Base-by-base conservation (phyloP, 139 green algal species). In the Closterium sp. region DNA sequence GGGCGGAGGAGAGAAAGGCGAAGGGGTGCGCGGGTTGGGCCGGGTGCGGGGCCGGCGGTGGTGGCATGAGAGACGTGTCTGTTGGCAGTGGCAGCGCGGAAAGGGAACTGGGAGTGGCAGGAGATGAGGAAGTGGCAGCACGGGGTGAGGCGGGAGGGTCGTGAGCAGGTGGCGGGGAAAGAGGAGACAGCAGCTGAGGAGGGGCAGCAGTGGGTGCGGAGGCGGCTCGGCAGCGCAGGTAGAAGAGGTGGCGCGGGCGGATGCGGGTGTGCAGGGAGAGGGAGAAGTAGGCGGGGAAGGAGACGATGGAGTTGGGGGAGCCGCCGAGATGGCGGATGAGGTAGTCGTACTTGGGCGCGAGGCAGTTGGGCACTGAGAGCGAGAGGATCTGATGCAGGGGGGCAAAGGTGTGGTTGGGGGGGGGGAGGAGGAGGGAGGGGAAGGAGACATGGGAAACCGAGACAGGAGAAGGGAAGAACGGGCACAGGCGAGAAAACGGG, bases 271-370 rank as follows among this genome's bases (percentile, higher is more conserved):
- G 38, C 42, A 97, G 91, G 10, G 94, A 96, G 5, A 98, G 94
- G 88, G 89, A 95, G 92, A 98, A 98, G 94, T 96, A 97, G 38
- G 94, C 96, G 4, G 96, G 96, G 89, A 95, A 98, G 32, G 73
- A 92, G 50, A 91, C 91, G 2, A 97, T n/a, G 10, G 95, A 95
- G 31, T 91, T 50, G n/a, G 95, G 62, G n/a, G 89, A 70, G 31
- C 96, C 96, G 10, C 94, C 94, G 31, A 97, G 92, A 70, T 97
- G 90, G 22, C 93, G 90, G 3, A 91, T 86, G 27, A 97, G 92
- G 90, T 98, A 97, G 9, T 96, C 90, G 91, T 95, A 98, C 93
- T 97, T 97, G 86, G 96, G 96, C 89, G 30, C 91, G 88, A 97
- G 89, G 50, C 95, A 96, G 90, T 94, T 89, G 10, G 91, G 92